A percentile compares a stretch with the other conserved stretches of the same genome.
These are phyloP conservation scores for Ceratocystis cacaofunesta DNA, from an alignment of 2,329 filamentous ascomycete genomes.

Conservation along the genomic window DNA sequence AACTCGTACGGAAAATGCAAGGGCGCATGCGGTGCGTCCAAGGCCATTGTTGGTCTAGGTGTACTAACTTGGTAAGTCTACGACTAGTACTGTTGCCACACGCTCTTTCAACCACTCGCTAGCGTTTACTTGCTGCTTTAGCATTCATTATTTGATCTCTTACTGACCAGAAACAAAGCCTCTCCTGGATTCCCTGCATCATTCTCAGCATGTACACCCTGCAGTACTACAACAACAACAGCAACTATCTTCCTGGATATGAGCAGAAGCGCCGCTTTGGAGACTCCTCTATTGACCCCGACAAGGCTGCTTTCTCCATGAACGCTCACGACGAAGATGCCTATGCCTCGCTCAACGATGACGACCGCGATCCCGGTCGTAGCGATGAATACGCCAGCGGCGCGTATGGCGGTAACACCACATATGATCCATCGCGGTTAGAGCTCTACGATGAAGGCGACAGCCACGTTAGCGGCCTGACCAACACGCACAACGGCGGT, in stretches of 20 bases:
- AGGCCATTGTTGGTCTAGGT: conserved; percentile 46
- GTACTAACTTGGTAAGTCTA: conserved; percentile 45
- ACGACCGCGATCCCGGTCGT: conserved; percentile 34
- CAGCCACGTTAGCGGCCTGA: conserved; percentile 26
- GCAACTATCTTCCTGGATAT: conserved; percentile 43
- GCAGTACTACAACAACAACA: conserved; percentile 47
- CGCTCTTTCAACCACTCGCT: too few species aligned
- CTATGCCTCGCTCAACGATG: conserved; percentile 45
- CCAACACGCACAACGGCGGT: conserved; percentile 17
- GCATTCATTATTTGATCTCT: conserved; percentile 17
- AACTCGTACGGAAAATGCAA: conserved; percentile 43
- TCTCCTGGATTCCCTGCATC: conserved; percentile 40
- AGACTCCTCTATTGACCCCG: conserved; percentile 41
- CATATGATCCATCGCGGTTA: conserved; percentile 23
- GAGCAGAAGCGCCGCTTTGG: conserved; percentile 33
- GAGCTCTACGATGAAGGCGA: conserved; percentile 27
- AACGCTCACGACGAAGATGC: conserved; percentile 51
- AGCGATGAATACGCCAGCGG: conserved; percentile 22
- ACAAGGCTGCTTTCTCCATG: conserved; percentile 55
- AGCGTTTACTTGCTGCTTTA: not conserved
- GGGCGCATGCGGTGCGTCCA: conserved; percentile 43
- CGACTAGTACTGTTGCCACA: not conserved
- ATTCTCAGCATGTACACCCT: conserved; percentile 45
- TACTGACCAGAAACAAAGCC: conserved; percentile 26
- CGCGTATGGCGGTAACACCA: conserved; percentile 27